Evolutionary conservation across 2,329 filamentous ascomycete species (phyloP).

Genomic region (Neofusicoccum kwambonambiense): DNA sequence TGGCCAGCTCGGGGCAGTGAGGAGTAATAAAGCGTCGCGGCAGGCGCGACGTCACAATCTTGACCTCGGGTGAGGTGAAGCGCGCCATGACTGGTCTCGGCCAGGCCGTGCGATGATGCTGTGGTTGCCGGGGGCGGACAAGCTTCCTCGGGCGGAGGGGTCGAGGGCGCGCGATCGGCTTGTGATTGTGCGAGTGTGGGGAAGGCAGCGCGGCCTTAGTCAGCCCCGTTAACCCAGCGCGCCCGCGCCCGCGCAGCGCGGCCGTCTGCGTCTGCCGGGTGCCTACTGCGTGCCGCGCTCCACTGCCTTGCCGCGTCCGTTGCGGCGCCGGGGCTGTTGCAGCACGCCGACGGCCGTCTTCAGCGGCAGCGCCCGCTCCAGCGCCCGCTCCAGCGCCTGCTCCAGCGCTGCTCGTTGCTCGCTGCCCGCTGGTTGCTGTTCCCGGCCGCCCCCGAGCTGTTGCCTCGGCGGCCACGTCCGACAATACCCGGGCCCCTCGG

Average conservation of each 20-base stretch:
- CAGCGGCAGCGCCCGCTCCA: not conserved
- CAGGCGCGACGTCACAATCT: constrained; percentile 11
- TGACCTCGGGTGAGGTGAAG: constrained; percentile 14
- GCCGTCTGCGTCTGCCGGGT: too few species aligned
- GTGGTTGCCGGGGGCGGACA: constrained; percentile 5
- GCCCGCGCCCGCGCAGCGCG: not conserved
- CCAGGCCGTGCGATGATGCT: constrained; percentile 2
- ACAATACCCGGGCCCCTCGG: constrained; percentile 14
- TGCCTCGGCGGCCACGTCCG: constrained; percentile 8
- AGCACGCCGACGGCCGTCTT: not conserved
- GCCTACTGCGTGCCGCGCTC: not conserved
- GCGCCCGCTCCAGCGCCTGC: not conserved
- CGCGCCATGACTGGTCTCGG: constrained; percentile 11
- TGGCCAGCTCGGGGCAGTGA: not conserved
- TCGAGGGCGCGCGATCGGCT: constrained; percentile 11
- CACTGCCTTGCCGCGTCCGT: not conserved
- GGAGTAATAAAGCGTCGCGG: constrained; percentile 7
- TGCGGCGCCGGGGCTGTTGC: not conserved
- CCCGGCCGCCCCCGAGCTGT: not conserved
- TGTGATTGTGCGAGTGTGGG: constrained; percentile 17
- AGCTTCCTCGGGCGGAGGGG: constrained; percentile 19
- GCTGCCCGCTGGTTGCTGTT: not conserved
- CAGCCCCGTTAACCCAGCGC: not conserved
- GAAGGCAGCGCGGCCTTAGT: constrained; percentile 1
- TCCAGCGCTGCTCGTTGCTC: not conserved